Conservation (phyloP, 2,329 filamentous ascomycete species). For the Lizonia empirigonia region DNA sequence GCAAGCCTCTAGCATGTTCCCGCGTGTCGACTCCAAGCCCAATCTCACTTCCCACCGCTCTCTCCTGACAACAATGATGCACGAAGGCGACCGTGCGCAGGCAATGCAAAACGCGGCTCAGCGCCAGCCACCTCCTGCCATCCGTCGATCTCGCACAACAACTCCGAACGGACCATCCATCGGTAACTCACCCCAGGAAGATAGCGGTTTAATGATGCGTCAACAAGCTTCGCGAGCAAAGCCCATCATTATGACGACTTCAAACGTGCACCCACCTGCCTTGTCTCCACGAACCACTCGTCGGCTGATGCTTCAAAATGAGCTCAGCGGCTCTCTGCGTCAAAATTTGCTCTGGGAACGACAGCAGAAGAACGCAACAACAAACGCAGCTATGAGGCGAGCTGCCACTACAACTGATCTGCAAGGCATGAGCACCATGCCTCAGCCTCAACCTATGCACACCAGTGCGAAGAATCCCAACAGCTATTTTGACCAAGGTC, state of each 20-base stretch:
- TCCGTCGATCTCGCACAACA: constrained; percentile 66
- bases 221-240: constrained; percentile 69
- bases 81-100: constrained; percentile 74
- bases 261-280: constrained; percentile 72
- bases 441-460: constrained; percentile 49
- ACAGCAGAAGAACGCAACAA: constrained; percentile 89
- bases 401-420: constrained; percentile 73
- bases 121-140: constrained; percentile 60
- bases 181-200: constrained; percentile 61
- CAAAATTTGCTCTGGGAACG: constrained; percentile 94
- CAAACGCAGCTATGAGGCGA: constrained; percentile 73
- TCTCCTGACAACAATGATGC: constrained; percentile 86
- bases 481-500: constrained; percentile 77
- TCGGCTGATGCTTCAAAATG: constrained; percentile 92
- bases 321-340: constrained; percentile 89
- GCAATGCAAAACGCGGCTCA: constrained; percentile 71
- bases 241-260: constrained; percentile 76
- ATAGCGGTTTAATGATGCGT: constrained; percentile 64
- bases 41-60: constrained; percentile 86
- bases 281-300: constrained; percentile 90
- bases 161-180: constrained; percentile 72
- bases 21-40: constrained; percentile 85
- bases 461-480: constrained; percentile 62
- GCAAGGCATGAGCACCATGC: constrained; percentile 85
- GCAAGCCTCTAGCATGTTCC: constrained; percentile 80